Base-by-base conservation (phyloP, 2,329 filamentous ascomycete genomes). In the Fusarium domesticum region DNA sequence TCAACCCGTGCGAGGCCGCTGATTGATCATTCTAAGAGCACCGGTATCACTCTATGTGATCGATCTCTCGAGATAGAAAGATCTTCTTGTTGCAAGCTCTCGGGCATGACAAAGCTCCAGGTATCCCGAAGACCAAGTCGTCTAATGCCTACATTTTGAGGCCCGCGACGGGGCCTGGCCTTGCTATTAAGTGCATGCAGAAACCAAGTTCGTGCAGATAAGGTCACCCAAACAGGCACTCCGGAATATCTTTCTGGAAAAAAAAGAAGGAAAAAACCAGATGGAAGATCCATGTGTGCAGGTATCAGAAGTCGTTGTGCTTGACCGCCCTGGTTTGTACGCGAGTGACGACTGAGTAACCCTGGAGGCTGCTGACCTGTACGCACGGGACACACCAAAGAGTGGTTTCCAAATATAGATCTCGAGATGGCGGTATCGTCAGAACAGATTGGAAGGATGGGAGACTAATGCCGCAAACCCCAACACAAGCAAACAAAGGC, bases 151-250 rank as follows among this genome's bases (percentile, higher is more conserved):
- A 7, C 31, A 28, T 28, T 28, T 28, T 43, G 50, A 54, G 52
- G 45, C 45, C 42, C 43, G 42, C 44, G 38, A 40, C 12, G 39
- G 23, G 23, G 23, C 23, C 23, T 39, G 32, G 50, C 30, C 39
- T 45, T 39, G 20, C 23, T 46, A 45, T 50, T 50, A 46, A 57
- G 53, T 58, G 53, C 49, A 45, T 58, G 56, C 56, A 58, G 53
- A 35, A 41, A 44, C 39, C 37, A 39, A 51, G 42, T 33, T 42
- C 45, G 48, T 50, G 49, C 47, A 48, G 47, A 54, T 34, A 20
- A 52, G 42, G 45, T 47, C 52, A 56, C 52, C 47, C 50, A 39
- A 40, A 45, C 41, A 41, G 52, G 46, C 46, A 52, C 43, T 40
- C 42, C 35, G 48, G 48, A 37, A 31, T 35, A 38, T 35, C 35